Base-by-base conservation (phyloP, 805 yeast species). In the Barnettozyma californica region DNA sequence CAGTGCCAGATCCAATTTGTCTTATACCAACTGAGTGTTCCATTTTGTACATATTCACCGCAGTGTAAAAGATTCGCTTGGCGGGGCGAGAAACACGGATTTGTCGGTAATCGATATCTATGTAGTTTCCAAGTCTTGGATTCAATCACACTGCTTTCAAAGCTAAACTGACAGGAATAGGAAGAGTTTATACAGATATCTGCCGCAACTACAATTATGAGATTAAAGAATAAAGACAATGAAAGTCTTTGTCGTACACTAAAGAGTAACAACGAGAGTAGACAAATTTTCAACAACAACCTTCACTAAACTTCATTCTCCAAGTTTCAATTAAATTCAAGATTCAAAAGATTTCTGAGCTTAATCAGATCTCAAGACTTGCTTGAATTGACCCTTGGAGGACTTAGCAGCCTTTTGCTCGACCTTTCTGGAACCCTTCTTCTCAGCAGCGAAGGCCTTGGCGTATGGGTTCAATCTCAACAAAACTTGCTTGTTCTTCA, bases 401-500 rank as follows among this genome's bases (percentile, higher is more conserved):
- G 87, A 84, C 70, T 74, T 75, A 65, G 78, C 77, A 68, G 76
- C 70, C 62, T 80, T 53, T 73, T 75, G 73, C 63, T 76, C 83
- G 71, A 74, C 85, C 83, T 87, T 87, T 70, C 75, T 76, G 63
- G 91, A 83, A 68, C 95, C 96, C 64, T 84, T 78, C 78, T 88
- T 88, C 80, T 89, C 83, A 74, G 86, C 90, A 67, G 96, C 70
- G 79, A 83, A 92, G 66, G 92, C 95, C 86, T 88, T 89, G 68
- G 99, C 98, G 84, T 94, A 94, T 64, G 99, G 99, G 96, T 94
- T 94, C 76, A 94, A 86, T 83, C 97, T 89, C 75, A 90, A 84
- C 73, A 90, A 77, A 68, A 91, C 92, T 80, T 89, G 96, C 84
- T 89, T 91, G 97, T 94, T 94, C 94, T 89, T 92, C 74, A 90